Conservation (phyloP, 371 early-diverging fungal genomes). For the Zychaea mexicana region DNA sequence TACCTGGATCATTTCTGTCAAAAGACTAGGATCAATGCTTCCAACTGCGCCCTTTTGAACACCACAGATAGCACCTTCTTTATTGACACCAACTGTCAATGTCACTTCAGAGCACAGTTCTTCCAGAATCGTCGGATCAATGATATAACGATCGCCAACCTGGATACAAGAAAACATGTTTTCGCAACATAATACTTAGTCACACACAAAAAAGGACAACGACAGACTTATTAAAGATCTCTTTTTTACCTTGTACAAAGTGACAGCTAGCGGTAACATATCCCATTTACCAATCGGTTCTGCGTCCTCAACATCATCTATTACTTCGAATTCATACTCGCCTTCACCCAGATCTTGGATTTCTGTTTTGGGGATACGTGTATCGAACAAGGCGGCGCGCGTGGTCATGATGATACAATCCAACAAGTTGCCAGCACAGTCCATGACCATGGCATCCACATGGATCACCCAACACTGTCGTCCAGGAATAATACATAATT, state of each 20-base stretch:
- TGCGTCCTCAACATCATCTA: conserved; percentile 86
- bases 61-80: conserved; percentile 76
- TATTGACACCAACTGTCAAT: conserved; percentile 83
- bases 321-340: conserved; percentile 85
- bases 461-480: conserved; percentile 89
- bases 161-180: conserved; percentile 22
- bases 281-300: conserved; percentile 76
- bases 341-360: conserved; percentile 74
- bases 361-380: conserved; percentile 81
- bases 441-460: conserved; percentile 91
- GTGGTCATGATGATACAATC: conserved; percentile 86
- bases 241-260: conserved; percentile 73
- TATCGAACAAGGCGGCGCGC: conserved; percentile 84
- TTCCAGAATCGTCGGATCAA: conserved; percentile 88
- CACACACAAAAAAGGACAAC: too few relatives aligned
- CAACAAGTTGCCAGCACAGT: conserved; percentile 84
- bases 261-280: conserved; percentile 79
- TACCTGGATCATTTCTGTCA: conserved; percentile 81
- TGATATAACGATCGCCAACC: conserved; percentile 82
- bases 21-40: conserved; percentile 73
- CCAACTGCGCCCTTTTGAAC: conserved; percentile 83
- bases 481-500: conserved; percentile 89
- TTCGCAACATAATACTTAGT: too few relatives aligned
- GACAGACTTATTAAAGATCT: too few relatives aligned
- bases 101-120: conserved; percentile 82